phyloP scores from a whole-genome alignment of 495 filamentous ascomycete genomes.

The Xylaria telfairii region DNA sequence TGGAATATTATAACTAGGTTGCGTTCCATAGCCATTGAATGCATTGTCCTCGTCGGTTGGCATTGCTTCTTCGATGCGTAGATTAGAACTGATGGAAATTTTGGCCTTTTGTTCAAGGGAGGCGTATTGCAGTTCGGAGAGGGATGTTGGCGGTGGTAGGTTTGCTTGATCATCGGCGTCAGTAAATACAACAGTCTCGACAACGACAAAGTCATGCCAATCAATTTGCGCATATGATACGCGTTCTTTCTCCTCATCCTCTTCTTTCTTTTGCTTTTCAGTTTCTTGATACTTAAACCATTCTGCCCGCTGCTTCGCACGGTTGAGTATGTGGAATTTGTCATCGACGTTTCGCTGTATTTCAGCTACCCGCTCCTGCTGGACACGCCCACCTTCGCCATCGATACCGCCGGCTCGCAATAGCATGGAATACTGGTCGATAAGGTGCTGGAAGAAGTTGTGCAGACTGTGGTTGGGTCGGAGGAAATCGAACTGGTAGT shows the following conservation, averaged over 20 bases:
- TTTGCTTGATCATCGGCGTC: conserved; percentile 86
- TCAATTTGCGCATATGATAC: conserved; percentile 90
- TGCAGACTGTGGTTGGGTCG: conserved; percentile 94
- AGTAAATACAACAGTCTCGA: conserved; percentile 93
- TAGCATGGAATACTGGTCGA: conserved; percentile 93
- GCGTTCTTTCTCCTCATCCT: conserved; percentile 83
- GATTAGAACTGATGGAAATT: conserved; percentile 78
- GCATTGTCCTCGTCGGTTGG: conserved; percentile 73
- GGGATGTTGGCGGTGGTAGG: conserved; percentile 85
- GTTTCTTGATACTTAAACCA: conserved; percentile 84
- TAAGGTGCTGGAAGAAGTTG: conserved; percentile 88
- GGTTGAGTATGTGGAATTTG: conserved; percentile 78
- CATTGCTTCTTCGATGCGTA: conserved; percentile 95
- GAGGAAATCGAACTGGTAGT: conserved; percentile 97
- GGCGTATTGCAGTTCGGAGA: conserved; percentile 89
- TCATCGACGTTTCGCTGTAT: conserved; percentile 78
- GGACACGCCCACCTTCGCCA: conserved; percentile 67
- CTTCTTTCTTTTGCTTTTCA: conserved; percentile 88
- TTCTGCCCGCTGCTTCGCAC: conserved; percentile 83
- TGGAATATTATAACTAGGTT: conserved; percentile 39
- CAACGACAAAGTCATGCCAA: conserved; percentile 97
- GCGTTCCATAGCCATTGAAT: conserved; percentile 61
- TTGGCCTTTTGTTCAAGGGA: conserved; percentile 93
- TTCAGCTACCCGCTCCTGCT: conserved; percentile 73
- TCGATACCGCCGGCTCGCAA: conserved; percentile 72